Evolutionary conservation across 345 rosid species (phyloP).

Genomic region (Aurinia saxatilis): DNA sequence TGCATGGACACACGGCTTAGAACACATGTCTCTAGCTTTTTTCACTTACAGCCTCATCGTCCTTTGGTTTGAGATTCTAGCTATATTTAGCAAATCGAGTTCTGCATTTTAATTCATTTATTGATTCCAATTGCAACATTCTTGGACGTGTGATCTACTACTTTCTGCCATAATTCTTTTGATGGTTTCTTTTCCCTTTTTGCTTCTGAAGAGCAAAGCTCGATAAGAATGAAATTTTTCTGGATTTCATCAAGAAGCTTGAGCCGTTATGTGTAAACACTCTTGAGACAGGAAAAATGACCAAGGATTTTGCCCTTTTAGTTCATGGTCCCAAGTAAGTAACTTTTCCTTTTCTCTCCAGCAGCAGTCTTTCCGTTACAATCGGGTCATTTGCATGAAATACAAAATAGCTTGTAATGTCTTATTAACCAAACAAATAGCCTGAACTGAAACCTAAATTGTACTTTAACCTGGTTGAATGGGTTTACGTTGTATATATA

Average conservation of each 20-base stretch:
- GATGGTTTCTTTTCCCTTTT: not conserved
- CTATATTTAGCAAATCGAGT: not conserved
- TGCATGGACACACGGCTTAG: constrained; percentile 94
- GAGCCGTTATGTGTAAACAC: constrained; percentile 81
- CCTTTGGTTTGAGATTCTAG: constrained; percentile 8
- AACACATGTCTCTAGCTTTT: constrained; percentile 57
- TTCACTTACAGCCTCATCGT: not conserved
- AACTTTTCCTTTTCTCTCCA: not conserved
- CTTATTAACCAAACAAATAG: too few relatives aligned
- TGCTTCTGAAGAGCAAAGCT: constrained; percentile 64
- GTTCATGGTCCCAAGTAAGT: constrained; percentile 78
- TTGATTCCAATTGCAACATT: not conserved
- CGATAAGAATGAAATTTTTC: constrained; percentile 62
- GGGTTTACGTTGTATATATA: too few relatives aligned
- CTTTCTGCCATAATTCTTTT: not conserved
- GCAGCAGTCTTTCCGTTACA: constrained; percentile 3
- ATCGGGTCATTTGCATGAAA: constrained; percentile 1
- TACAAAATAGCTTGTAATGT: too few relatives aligned
- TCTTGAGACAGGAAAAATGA: constrained; percentile 88
- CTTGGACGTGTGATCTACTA: too few relatives aligned
- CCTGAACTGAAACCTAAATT: not conserved
- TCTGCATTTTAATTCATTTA: not conserved
- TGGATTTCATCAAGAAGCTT: constrained; percentile 72
- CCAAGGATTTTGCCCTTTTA: constrained; percentile 91
- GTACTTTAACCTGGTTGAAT: not conserved